Conservation (phyloP, 495 filamentous ascomycete genomes). For the Hypoxylon lienhwacheense region DNA sequence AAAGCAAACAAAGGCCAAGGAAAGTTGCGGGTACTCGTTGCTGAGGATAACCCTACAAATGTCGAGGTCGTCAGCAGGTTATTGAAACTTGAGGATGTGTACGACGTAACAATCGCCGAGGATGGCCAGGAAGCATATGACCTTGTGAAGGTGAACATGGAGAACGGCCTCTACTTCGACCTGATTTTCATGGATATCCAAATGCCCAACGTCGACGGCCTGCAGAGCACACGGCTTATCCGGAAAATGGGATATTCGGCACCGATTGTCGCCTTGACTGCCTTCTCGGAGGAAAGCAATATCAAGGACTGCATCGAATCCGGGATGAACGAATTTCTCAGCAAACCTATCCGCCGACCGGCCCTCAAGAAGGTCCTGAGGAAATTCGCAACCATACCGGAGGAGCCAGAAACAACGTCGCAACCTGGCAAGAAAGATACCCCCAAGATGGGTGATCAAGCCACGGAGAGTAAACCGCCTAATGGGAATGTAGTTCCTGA, state of each 20-base stretch:
- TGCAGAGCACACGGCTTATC: conserved; percentile 85
- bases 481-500: conserved; percentile 10
- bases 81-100: conserved; percentile 58
- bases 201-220: conserved; percentile 92
- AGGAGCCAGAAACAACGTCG: conserved; percentile 53
- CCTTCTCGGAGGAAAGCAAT: conserved; percentile 88
- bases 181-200: conserved; percentile 94
- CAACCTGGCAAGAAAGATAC: conserved; percentile 35
- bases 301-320: conserved; percentile 80
- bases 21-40: conserved; percentile 82
- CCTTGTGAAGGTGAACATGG: conserved; percentile 79
- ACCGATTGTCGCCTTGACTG: conserved; percentile 89
- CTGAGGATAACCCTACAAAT: conserved; percentile 94
- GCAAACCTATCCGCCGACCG: conserved; percentile 82
- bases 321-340: conserved; percentile 71
- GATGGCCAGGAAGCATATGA: conserved; percentile 91
- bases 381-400: conserved; percentile 59
- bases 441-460: conserved; percentile 28
- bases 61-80: conserved; percentile 78
- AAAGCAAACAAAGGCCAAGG: conserved; percentile 59
- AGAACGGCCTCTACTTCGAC: conserved; percentile 68
- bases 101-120: conserved; percentile 77
- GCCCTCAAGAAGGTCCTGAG: conserved; percentile 83
- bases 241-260: conserved; percentile 82
- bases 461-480: neutral